Conservation (phyloP, 768 basidiomycete species). For the Hydnomerulius pinastri region DNA sequence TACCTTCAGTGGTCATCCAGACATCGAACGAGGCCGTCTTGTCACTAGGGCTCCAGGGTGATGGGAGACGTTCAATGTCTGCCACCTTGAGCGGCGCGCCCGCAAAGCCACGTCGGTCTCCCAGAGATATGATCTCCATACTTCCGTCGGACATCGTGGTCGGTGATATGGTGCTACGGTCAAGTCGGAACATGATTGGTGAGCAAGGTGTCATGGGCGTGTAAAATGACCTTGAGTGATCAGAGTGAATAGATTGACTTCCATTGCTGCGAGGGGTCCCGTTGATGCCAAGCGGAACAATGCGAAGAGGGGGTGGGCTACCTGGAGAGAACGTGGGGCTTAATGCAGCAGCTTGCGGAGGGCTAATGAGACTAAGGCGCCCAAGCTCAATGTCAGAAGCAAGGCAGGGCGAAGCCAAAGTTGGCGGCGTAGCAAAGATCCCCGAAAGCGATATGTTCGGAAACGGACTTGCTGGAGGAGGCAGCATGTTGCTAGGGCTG, state of each 20-base stretch:
- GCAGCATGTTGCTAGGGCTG: conserved; percentile 9
- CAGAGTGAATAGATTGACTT: conserved; percentile 6
- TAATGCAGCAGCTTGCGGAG: not conserved
- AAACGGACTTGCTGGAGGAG: conserved; percentile 16
- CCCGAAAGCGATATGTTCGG: conserved; percentile 21
- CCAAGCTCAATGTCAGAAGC: conserved; percentile 1
- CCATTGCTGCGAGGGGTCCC: not conserved
- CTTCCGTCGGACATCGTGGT: conserved; percentile 26
- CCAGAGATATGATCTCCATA: conserved; percentile 24
- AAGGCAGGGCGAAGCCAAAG: not conserved
- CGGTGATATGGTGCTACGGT: conserved; percentile 24
- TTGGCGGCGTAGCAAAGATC: conserved; percentile 11
- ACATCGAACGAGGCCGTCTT: conserved; percentile 8
- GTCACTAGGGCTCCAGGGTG: conserved; percentile 32
- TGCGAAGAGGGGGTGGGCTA: conserved; percentile 8
- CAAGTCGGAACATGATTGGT: conserved; percentile 16
- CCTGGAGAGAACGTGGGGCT: not conserved
- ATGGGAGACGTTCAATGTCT: conserved; percentile 20
- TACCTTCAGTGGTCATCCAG: conserved; percentile 27
- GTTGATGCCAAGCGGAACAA: not conserved
- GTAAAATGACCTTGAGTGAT: conserved; percentile 4
- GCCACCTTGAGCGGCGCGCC: conserved; percentile 6
- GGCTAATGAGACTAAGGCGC: not conserved
- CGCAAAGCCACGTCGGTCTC: conserved; percentile 10
- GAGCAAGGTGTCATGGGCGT: conserved; percentile 16